A percentile compares a stretch with the other conserved stretches of the same genome.
Conservation (phyloP, 768 basidiomycete species). For the Leucogyrophana mollusca region DNA sequence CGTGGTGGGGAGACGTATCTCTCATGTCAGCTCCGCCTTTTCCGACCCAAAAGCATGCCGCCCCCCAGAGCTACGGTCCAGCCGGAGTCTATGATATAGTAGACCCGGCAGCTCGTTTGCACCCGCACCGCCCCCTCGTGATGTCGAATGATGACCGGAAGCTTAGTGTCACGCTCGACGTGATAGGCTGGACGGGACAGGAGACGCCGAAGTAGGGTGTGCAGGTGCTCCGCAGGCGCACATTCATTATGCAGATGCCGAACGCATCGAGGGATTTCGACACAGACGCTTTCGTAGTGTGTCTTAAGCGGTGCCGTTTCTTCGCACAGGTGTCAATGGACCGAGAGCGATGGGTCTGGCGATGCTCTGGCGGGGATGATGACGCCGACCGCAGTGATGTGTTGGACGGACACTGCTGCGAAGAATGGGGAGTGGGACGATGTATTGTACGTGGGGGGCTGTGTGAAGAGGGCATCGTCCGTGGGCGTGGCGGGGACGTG, state of each 20-base stretch:
- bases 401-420: constrained; percentile 5
- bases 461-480: no score
- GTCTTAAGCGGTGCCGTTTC: constrained; percentile 8
- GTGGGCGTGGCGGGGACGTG: neutral
- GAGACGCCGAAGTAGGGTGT: constrained; percentile 18
- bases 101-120: constrained; percentile 23
- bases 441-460: neutral
- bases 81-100: constrained; percentile 20
- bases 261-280: no score
- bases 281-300: no score
- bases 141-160: constrained; percentile 12
- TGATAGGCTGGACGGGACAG: neutral
- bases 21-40: no score
- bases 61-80: no score
- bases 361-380: no score
- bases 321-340: constrained; percentile 10
- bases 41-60: no score
- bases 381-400: neutral
- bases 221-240: constrained; percentile 13
- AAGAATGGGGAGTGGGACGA: neutral
- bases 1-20: no score
- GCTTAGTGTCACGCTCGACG: neutral
- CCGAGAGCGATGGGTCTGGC: neutral
- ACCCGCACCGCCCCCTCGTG: constrained; percentile 15
- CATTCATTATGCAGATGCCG: no score